phyloP scores from a whole-genome alignment of 495 filamentous ascomycete species.

The Neurospora sp. region DNA sequence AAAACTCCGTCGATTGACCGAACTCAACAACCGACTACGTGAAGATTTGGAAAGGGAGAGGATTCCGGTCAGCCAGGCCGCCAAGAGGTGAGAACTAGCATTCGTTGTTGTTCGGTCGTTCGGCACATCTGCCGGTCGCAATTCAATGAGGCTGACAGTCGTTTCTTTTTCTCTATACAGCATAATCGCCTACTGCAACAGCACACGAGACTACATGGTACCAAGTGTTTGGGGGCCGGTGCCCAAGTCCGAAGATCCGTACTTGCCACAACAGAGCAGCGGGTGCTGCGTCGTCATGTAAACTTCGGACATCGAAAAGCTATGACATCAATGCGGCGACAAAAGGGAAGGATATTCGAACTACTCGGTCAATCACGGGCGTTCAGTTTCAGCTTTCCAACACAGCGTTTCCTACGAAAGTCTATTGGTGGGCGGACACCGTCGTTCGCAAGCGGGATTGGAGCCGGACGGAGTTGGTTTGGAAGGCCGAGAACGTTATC shows the following conservation, averaged over 20 bases:
- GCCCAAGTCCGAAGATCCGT: slow-evolving; percentile 89
- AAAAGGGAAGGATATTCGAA: neutral
- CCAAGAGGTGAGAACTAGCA: slow-evolving; percentile 63
- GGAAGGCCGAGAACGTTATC: neutral
- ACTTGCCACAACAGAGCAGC: slow-evolving; percentile 81
- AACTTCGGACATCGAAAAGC: neutral
- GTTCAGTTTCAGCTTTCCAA: neutral
- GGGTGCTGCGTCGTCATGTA: slow-evolving; percentile 95
- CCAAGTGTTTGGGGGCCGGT: slow-evolving; percentile 92
- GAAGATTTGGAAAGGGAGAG: slow-evolving; percentile 92
- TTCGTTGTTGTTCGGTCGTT: neutral
- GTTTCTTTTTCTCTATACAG: slow-evolving; percentile 33
- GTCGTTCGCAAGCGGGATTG: neutral
- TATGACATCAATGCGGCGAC: neutral
- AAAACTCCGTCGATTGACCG: slow-evolving; percentile 89
- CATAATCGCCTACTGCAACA: slow-evolving; percentile 92
- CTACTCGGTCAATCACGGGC: neutral
- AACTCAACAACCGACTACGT: slow-evolving; percentile 86
- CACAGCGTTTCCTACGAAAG: neutral
- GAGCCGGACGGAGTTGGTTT: neutral
- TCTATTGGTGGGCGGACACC: neutral
- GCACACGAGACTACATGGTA: slow-evolving; percentile 97
- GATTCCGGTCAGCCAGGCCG: slow-evolving; percentile 89
- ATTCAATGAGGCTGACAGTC: neutral
- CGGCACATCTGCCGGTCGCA: neutral